phyloP scores from a whole-genome alignment of 176 grass and related monocot genomes.

The Dendrocalamus sinicus region DNA sequence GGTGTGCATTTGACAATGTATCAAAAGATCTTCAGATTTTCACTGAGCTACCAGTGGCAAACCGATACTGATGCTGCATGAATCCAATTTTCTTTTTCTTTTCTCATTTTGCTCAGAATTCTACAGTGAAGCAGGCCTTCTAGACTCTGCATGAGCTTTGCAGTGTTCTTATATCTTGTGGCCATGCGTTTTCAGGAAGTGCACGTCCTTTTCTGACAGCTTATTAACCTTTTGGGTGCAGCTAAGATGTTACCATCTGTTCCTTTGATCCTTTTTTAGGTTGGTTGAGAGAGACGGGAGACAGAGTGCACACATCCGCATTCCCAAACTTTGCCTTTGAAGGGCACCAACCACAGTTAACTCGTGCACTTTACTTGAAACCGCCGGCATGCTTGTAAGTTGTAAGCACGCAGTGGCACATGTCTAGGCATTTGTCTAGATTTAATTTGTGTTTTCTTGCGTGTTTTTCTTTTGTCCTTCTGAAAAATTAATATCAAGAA shows the following conservation, averaged over 20 bases:
- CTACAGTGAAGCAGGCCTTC: background rate
- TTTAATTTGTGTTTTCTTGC: background rate
- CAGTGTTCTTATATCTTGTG: background rate
- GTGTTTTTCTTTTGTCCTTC: background rate
- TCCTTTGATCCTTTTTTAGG: slow-evolving; percentile 44
- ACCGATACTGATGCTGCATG: background rate
- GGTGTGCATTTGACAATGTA: background rate
- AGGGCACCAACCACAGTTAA: slow-evolving; percentile 19
- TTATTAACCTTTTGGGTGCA: slow-evolving; percentile 45
- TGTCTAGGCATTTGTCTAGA: slow-evolving; percentile 5
- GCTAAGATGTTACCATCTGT: slow-evolving; percentile 36
- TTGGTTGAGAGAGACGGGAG: slow-evolving; percentile 43
- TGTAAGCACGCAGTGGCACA: background rate
- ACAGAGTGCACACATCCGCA: background rate
- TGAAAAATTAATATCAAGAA: background rate
- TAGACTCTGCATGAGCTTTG: background rate
- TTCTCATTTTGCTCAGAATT: background rate
- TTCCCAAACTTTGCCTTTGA: background rate
- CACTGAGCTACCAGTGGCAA: background rate
- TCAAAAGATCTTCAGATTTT: background rate
- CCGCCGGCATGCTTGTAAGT: slow-evolving; percentile 5
- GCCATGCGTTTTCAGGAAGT: slow-evolving; percentile 37
- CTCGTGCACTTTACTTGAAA: slow-evolving; percentile 40
- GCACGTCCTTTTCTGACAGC: slow-evolving; percentile 58
- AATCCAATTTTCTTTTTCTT: background rate